phyloP scores from a whole-genome alignment of 129 eudicot genomes.

The Arctium lappa region DNA sequence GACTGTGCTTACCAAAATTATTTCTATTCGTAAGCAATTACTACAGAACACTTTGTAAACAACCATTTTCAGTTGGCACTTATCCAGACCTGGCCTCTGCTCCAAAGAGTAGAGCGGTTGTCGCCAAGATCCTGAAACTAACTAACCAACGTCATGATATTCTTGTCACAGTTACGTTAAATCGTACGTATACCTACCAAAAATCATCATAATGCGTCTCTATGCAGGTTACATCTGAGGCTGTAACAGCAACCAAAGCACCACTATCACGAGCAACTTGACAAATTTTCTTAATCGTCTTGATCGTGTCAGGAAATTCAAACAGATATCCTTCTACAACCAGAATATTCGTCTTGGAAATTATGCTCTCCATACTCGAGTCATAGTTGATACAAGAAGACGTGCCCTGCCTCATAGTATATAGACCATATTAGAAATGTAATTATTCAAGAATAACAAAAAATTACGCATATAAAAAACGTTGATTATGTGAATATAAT shows the following conservation, averaged over 20 bases:
- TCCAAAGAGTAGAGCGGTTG: neutral
- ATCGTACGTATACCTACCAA: constrained; percentile 46
- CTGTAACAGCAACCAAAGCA: constrained; percentile 91
- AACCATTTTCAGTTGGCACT: neutral
- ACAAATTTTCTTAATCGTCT: constrained; percentile 73
- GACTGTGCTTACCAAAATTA: neutral
- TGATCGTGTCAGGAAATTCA: constrained; percentile 93
- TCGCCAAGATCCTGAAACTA: neutral
- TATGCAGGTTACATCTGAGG: constrained; percentile 94
- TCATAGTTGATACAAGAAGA: constrained; percentile 73
- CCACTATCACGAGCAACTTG: constrained; percentile 85
- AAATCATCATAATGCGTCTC: constrained; percentile 95
- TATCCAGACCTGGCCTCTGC: neutral
- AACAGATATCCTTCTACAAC: constrained; percentile 93
- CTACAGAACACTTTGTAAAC: neutral
- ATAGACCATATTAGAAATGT: constrained; percentile 17
- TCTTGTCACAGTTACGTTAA: neutral
- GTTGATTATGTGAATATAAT: neutral
- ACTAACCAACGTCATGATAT: neutral
- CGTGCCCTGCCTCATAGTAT: constrained; percentile 67
- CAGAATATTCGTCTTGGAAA: constrained; percentile 81
- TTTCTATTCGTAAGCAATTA: neutral
- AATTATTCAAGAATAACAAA: neutral
- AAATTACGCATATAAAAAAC: neutral
- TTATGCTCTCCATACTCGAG: constrained; percentile 58